Conservation (phyloP, 257 asterid genomes). For the Salvia rosmarinus region DNA sequence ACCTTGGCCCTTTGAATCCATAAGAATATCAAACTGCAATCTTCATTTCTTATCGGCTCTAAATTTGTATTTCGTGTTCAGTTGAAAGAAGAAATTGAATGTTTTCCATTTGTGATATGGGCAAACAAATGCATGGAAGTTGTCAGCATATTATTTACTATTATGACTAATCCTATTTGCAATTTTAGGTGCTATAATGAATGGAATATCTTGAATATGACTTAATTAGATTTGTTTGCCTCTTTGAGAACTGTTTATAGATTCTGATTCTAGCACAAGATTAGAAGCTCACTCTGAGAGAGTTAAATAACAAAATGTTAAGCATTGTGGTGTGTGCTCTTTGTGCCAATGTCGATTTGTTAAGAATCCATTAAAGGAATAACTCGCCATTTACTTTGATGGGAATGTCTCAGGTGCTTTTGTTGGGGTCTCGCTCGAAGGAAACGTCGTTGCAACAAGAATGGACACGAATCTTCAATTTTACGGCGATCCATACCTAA, state of each 20-base stretch:
- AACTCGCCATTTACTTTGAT: constrained; percentile 13
- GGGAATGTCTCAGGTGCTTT: constrained; percentile 73
- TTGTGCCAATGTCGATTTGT: not conserved
- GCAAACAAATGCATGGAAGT: not conserved
- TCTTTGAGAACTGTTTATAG: not conserved
- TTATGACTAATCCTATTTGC: not conserved
- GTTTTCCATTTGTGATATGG: constrained; percentile 1
- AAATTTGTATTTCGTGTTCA: not conserved
- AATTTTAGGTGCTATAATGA: not conserved
- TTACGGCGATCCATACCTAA: constrained; percentile 95
- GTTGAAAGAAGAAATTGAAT: not conserved
- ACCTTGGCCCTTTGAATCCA: not conserved
- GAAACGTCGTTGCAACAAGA: constrained; percentile 82
- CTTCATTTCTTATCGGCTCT: not conserved
- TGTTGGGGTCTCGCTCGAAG: constrained; percentile 93
- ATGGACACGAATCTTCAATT: constrained; percentile 92
- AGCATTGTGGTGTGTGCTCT: not conserved
- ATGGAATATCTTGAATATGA: not conserved
- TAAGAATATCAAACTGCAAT: not conserved
- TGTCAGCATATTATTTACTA: not conserved
- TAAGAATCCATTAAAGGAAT: not conserved
- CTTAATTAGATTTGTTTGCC: constrained; percentile 19
- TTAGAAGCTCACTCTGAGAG: not conserved
- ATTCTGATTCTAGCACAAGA: not conserved
- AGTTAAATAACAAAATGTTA: not conserved